Percentiles rank a stretch among this genome's conserved stretches.
Conservation (phyloP, 2,329 filamentous ascomycete species). For the Neonectria punicea region DNA sequence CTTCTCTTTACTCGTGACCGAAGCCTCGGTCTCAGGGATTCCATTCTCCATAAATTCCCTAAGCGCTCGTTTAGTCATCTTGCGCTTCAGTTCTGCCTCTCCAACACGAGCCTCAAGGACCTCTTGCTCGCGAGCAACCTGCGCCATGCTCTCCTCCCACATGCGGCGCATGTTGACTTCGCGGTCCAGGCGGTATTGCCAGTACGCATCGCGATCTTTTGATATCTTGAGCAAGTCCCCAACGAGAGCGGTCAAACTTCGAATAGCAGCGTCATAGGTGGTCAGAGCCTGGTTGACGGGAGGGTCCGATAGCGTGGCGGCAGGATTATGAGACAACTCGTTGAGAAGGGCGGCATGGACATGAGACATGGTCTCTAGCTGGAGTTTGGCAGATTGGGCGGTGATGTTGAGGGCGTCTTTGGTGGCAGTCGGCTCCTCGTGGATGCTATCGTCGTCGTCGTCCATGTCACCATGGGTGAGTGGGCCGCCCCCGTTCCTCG, state of each 20-base stretch:
- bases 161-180: slow-evolving; percentile 92
- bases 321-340: slow-evolving; percentile 74
- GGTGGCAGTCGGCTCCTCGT: slow-evolving; percentile 76
- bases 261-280: slow-evolving; percentile 90
- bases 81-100: slow-evolving; percentile 90
- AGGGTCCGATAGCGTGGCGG: slow-evolving; percentile 78
- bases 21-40: slow-evolving; percentile 47
- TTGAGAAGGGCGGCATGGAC: slow-evolving; percentile 84
- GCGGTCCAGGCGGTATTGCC: slow-evolving; percentile 93
- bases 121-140: slow-evolving; percentile 95
- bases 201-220: slow-evolving; percentile 92
- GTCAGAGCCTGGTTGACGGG: slow-evolving; percentile 79
- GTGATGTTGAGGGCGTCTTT: slow-evolving; percentile 98
- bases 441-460: slow-evolving; percentile 83
- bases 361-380: slow-evolving; percentile 88
- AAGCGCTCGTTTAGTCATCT: slow-evolving; percentile 87
- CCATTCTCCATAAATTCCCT: slow-evolving; percentile 80
- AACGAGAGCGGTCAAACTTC: slow-evolving; percentile 85
- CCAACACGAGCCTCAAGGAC: slow-evolving; percentile 87
- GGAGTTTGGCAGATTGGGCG: slow-evolving; percentile 91
- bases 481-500: slow-evolving; percentile 47
- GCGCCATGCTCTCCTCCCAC: slow-evolving; percentile 99
- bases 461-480: slow-evolving; percentile 61
- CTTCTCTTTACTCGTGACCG: slow-evolving; percentile 38
- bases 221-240: slow-evolving; percentile 92